Evolutionary conservation across 2,329 filamentous ascomycete species (phyloP).

Genomic region (Beauveria brongniartii): DNA sequence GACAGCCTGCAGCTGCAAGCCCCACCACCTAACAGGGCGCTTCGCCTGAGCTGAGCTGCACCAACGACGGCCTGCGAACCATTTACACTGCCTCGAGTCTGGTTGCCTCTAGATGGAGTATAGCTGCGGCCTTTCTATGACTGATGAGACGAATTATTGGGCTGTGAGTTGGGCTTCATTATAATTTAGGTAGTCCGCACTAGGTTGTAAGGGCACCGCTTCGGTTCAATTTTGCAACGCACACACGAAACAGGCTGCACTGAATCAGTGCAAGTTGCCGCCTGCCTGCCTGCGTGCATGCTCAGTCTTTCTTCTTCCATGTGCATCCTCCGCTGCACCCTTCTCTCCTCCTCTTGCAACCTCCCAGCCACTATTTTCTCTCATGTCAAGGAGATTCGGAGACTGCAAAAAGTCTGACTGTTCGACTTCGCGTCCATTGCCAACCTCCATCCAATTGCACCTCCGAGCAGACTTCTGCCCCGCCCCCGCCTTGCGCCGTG

Average conservation of each 20-base stretch:
- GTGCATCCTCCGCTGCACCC: neutral
- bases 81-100: neutral
- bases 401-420: neutral
- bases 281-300: neutral
- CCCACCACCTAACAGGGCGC: neutral
- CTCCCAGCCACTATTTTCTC: neutral
- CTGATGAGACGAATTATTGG: neutral
- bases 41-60: neutral
- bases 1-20: conserved; percentile 3
- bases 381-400: neutral
- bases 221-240: neutral
- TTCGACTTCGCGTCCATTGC: neutral
- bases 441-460: neutral
- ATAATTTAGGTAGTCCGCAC: neutral
- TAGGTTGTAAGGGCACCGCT: neutral
- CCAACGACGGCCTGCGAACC: neutral
- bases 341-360: neutral
- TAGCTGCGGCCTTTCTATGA: neutral
- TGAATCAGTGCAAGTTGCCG: neutral
- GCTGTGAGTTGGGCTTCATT: neutral
- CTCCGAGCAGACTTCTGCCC: neutral
- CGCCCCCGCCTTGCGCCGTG: conserved; percentile 6
- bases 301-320: neutral
- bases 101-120: neutral
- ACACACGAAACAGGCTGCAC: neutral